Percentiles rank a stretch among this genome's conserved stretches.
Evolutionary conservation across 352 stramenopile genomes (phyloP).

Genomic region (Sclerospora graminicola): DNA sequence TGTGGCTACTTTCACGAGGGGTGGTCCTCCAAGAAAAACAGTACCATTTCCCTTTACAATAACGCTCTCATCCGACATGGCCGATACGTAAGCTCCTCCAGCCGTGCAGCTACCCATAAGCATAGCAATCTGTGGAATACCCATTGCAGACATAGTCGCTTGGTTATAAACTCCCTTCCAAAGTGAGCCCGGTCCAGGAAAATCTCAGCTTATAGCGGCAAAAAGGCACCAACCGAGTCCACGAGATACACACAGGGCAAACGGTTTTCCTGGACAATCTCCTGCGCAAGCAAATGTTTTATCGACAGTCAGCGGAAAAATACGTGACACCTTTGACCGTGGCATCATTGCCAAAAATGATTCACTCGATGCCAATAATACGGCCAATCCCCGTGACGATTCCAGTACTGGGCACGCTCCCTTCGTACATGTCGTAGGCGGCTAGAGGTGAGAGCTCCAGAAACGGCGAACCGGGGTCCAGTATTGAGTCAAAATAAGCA

Average conservation of each 20-base stretch:
- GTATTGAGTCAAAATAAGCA: slow-evolving; percentile 83
- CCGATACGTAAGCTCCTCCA: slow-evolving; percentile 93
- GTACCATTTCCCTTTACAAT: slow-evolving; percentile 96
- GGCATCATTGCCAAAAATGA: slow-evolving; percentile 98
- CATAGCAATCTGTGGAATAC: slow-evolving; percentile 95
- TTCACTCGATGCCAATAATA: slow-evolving; percentile 84
- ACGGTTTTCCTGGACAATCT: slow-evolving; percentile 93
- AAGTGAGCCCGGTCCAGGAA: slow-evolving; percentile 97
- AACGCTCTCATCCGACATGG: slow-evolving; percentile 97
- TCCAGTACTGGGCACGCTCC: slow-evolving; percentile 70
- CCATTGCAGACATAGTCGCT: slow-evolving; percentile 89
- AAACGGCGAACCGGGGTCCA: slow-evolving; percentile 93
- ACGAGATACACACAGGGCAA: slow-evolving; percentile 97
- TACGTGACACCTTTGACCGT: slow-evolving; percentile 98
- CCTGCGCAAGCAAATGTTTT: slow-evolving; percentile 91
- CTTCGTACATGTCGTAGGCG: slow-evolving; percentile 79
- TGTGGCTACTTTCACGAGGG: slow-evolving; percentile 97
- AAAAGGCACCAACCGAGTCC: slow-evolving; percentile 90
- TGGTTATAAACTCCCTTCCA: slow-evolving; percentile 98
- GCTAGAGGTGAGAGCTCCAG: slow-evolving; percentile 92
- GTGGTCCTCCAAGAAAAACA: slow-evolving; percentile 95
- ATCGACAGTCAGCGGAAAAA: slow-evolving; percentile 98
- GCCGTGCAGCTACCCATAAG: slow-evolving; percentile 97
- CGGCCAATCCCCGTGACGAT: slow-evolving; percentile 88
- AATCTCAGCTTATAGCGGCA: slow-evolving; percentile 94